These are phyloP conservation scores for Tolypocladium pustulatum DNA, from an alignment of 2,329 filamentous ascomycete genomes.

Conservation along the genomic window DNA sequence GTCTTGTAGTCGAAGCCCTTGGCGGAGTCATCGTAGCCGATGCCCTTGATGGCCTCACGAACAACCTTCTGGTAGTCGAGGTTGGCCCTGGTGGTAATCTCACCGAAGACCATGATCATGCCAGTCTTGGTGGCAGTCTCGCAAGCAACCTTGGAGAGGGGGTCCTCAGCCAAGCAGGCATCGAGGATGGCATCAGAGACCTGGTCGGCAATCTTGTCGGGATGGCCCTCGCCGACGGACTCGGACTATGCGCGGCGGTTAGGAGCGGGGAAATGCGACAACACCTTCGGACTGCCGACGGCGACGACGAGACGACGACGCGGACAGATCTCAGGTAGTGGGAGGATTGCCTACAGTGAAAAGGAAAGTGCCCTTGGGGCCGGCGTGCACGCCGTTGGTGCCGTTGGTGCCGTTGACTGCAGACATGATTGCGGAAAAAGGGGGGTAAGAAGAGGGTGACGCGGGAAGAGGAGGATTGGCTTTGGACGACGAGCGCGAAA, in stretches of 20 bases:
- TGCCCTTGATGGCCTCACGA: slow-evolving; percentile 91
- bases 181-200: slow-evolving; percentile 98
- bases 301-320: background rate
- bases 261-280: slow-evolving; percentile 9
- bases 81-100: slow-evolving; percentile 93
- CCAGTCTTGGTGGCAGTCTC: slow-evolving; percentile 99
- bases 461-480: slow-evolving; percentile 8
- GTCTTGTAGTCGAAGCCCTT: slow-evolving; percentile 99
- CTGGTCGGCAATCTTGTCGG: slow-evolving; percentile 97
- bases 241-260: slow-evolving; percentile 50
- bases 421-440: slow-evolving; percentile 40
- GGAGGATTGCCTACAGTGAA: slow-evolving; percentile 54
- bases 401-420: slow-evolving; percentile 37
- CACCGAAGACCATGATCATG: slow-evolving; percentile 98
- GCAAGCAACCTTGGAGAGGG: slow-evolving; percentile 96
- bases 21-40: slow-evolving; percentile 91
- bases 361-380: slow-evolving; percentile 57
- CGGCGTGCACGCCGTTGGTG: slow-evolving; percentile 25
- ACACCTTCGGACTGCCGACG: background rate
- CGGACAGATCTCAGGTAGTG: background rate
- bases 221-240: slow-evolving; percentile 83
- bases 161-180: slow-evolving; percentile 89
- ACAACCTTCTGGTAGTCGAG: slow-evolving; percentile 98
- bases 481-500: background rate
- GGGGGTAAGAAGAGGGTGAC: slow-evolving; percentile 5